phyloP scores from a whole-genome alignment of 306 rosid species.

The Comarum palustre region DNA sequence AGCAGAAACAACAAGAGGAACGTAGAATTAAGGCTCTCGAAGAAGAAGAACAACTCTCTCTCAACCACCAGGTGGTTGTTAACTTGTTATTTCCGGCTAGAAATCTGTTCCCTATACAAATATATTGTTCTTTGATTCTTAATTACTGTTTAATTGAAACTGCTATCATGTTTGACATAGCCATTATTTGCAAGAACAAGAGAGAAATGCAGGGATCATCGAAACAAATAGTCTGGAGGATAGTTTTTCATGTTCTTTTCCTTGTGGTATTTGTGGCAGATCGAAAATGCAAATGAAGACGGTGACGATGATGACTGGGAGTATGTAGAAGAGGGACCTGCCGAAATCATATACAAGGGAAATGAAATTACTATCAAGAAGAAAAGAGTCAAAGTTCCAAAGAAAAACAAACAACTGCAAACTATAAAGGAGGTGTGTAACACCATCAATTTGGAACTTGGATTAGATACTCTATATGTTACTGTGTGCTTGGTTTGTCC shows the following conservation, averaged over 20 bases:
- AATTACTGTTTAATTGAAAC: neutral
- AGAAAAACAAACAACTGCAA: conserved; percentile 25
- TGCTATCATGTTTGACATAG: no score
- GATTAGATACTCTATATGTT: neutral
- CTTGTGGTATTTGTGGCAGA: conserved; percentile 29
- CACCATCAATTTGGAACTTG: neutral
- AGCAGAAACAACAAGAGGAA: conserved; percentile 38
- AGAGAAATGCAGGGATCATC: no score
- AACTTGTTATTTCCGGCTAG: no score
- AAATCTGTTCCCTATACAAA: no score
- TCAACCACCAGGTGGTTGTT: conserved; percentile 32
- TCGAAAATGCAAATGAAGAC: conserved; percentile 32
- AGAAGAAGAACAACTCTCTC: conserved; percentile 25
- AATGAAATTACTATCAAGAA: conserved; percentile 74
- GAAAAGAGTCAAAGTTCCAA: conserved; percentile 57
- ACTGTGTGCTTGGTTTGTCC: neutral
- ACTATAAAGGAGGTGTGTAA: conserved; percentile 35
- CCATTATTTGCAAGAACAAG: neutral
- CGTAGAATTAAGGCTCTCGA: conserved; percentile 39
- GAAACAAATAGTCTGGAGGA: neutral
- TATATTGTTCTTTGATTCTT: neutral
- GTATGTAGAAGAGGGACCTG: conserved; percentile 64
- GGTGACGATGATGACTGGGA: conserved; percentile 40
- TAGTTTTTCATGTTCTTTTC: neutral
- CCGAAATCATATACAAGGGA: conserved; percentile 81